phyloP scores from a whole-genome alignment of 352 stramenopile species.

The Phytophthora quininea region DNA sequence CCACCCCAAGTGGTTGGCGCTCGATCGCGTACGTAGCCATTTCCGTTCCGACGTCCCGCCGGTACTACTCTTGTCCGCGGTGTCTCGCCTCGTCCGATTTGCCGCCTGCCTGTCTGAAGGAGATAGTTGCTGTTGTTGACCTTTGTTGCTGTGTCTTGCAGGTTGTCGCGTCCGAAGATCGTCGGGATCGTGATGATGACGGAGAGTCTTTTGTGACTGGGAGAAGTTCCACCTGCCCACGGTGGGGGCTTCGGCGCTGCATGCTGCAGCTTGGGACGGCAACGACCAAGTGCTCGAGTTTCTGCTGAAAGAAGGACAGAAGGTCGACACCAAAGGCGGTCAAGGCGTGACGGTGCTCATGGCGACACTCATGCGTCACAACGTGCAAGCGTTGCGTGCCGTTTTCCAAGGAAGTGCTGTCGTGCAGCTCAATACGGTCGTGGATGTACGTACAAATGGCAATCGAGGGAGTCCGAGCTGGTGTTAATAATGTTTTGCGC shows the following conservation, averaged over 20 bases:
- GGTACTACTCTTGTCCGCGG: constrained; percentile 38
- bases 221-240: constrained; percentile 41
- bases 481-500: not conserved
- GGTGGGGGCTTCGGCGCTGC: constrained; percentile 40
- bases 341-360: constrained; percentile 38
- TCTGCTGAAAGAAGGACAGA: constrained; percentile 30
- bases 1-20: constrained; percentile 39
- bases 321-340: constrained; percentile 30
- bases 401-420: constrained; percentile 36
- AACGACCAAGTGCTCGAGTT: constrained; percentile 33
- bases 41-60: constrained; percentile 9
- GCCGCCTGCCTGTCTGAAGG: constrained; percentile 22
- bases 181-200: constrained; percentile 19
- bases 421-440: constrained; percentile 38
- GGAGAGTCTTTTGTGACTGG: constrained; percentile 41
- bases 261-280: constrained; percentile 42
- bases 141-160: constrained; percentile 15
- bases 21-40: constrained; percentile 41
- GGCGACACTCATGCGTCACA: constrained; percentile 42
- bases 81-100: constrained; percentile 29
- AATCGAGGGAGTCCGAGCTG: too few relatives aligned
- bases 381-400: constrained; percentile 41
- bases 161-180: constrained; percentile 25
- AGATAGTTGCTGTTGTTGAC: constrained; percentile 7
- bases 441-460: constrained; percentile 24